Conservation (phyloP, 2,329 filamentous ascomycete genomes). For the Dryadomyces quercus-mongolicae region DNA sequence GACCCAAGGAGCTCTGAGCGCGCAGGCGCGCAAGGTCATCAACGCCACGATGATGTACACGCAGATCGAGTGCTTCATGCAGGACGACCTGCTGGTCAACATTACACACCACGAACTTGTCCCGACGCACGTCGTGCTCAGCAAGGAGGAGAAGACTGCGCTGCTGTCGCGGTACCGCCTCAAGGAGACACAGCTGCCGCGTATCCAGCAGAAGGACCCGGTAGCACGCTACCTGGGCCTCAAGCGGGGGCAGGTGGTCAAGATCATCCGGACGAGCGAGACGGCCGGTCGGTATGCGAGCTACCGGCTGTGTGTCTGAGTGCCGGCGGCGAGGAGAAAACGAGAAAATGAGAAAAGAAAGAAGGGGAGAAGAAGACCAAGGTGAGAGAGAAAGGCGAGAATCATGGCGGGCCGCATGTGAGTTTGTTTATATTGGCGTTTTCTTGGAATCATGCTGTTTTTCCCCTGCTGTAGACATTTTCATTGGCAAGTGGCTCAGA, state of each 20-base stretch:
- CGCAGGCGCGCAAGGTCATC: conserved; percentile 79
- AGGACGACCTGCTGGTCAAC: conserved; percentile 92
- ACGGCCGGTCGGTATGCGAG: conserved; percentile 94
- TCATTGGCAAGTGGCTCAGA: not conserved
- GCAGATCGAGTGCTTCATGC: conserved; percentile 87
- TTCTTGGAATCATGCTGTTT: not conserved
- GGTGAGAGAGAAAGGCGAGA: not conserved
- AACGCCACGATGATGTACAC: conserved; percentile 63
- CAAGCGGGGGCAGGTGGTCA: conserved; percentile 87
- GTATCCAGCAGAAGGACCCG: conserved; percentile 84
- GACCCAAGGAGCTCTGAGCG: conserved; percentile 68
- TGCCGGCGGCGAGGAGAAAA: not conserved
- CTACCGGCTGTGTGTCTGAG: conserved; percentile 62
- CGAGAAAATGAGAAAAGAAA: not conserved
- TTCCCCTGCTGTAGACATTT: not conserved
- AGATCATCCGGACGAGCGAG: conserved; percentile 93
- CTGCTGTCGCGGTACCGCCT: conserved; percentile 82
- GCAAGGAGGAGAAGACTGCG: conserved; percentile 75
- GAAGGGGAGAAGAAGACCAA: not conserved
- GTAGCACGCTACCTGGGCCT: conserved; percentile 87
- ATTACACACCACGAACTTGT: conserved; percentile 97
- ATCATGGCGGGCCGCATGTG: not conserved
- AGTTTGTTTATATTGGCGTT: not conserved
- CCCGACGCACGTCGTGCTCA: conserved; percentile 83
- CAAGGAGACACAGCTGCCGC: conserved; percentile 93